A percentile compares a stretch with the other conserved stretches of the same genome.
These are phyloP conservation scores for Skeletonema menzelii DNA, from an alignment of 108 stramenopile species.

Conservation along the genomic window DNA sequence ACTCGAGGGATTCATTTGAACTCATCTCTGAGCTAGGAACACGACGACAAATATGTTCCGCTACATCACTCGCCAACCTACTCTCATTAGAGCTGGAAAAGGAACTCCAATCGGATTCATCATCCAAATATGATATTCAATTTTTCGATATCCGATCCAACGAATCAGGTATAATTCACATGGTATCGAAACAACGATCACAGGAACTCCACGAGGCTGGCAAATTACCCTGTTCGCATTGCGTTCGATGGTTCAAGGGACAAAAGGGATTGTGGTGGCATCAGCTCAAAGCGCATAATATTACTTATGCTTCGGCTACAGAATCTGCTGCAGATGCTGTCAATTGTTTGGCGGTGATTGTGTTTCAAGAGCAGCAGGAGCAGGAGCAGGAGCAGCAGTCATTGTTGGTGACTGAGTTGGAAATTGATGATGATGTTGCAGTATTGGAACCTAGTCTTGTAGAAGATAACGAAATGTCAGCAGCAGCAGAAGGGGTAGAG, in stretches of 20 bases:
- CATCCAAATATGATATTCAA: background rate
- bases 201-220: slow-evolving; percentile 42
- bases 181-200: slow-evolving; percentile 54
- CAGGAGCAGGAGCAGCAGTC: background rate
- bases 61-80: slow-evolving; percentile 50
- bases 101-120: slow-evolving; percentile 11
- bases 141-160: slow-evolving; percentile 56
- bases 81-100: slow-evolving; percentile 40
- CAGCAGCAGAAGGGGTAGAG: background rate
- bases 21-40: slow-evolving; percentile 66
- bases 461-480: slow-evolving; percentile 3
- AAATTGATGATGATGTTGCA: background rate
- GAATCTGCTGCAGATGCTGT: slow-evolving; percentile 44
- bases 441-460: background rate
- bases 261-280: slow-evolving; percentile 91
- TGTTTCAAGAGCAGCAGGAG: slow-evolving; percentile 24
- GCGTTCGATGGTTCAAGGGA: slow-evolving; percentile 82
- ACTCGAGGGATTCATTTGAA: slow-evolving; percentile 12
- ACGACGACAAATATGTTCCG: slow-evolving; percentile 44
- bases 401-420: background rate
- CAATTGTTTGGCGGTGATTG: slow-evolving; percentile 53
- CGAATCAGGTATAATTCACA: slow-evolving; percentile 66
- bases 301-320: slow-evolving; percentile 56
- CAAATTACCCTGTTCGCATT: slow-evolving; percentile 72
- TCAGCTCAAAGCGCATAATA: slow-evolving; percentile 59